A percentile compares a stretch with the other conserved stretches of the same genome.
phyloP scores from a whole-genome alignment of 176 grass and related monocot species.

The Neostapfia colusana region DNA sequence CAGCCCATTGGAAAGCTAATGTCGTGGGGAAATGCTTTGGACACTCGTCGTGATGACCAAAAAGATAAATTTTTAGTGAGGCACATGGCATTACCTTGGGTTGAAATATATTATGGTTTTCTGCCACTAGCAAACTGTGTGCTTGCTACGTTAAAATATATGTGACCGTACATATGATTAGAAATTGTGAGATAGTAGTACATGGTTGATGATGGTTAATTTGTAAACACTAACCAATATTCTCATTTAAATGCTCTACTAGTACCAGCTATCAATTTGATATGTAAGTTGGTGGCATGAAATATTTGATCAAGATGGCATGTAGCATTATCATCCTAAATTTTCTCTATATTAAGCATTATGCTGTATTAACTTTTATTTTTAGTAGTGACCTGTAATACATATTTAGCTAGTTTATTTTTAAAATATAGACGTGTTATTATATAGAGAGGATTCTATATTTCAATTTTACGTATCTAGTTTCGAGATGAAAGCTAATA shows the following conservation, averaged over 20 bases:
- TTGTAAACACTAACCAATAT: background rate
- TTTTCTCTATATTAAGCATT: too few species aligned
- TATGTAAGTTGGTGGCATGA: background rate
- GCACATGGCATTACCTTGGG: background rate
- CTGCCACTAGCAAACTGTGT: background rate
- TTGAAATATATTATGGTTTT: background rate
- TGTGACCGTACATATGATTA: background rate
- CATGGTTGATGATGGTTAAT: background rate
- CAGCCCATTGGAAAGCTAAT: background rate
- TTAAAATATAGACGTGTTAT: too few species aligned
- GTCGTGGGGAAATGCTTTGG: background rate
- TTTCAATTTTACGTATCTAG: too few species aligned
- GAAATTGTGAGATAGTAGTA: background rate
- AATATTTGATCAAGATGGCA: background rate
- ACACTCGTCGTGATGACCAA: background rate
- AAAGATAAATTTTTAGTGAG: background rate
- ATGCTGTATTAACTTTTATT: too few species aligned
- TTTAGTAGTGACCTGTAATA: too few species aligned
- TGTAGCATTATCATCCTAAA: too few species aligned
- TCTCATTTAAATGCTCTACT: too few species aligned
- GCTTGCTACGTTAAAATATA: background rate
- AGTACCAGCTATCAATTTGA: too few species aligned
- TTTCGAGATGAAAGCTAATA: too few species aligned
- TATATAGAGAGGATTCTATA: too few species aligned
- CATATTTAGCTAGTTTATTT: too few species aligned